Conservation (phyloP, 2,329 filamentous ascomycete species). For the Triangularia verruculosa region DNA sequence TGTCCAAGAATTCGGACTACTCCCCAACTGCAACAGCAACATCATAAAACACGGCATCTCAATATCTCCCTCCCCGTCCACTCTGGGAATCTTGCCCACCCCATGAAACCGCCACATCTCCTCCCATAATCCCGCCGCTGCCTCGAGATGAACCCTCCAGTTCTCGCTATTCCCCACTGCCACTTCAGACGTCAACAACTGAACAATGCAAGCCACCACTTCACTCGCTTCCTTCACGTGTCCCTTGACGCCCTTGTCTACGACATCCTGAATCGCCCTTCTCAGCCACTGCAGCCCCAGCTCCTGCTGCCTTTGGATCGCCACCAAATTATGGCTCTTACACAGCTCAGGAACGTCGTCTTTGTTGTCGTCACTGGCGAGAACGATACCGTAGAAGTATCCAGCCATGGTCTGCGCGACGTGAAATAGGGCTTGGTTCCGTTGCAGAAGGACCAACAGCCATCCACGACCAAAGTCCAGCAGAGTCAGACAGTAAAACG, state of each 20-base stretch:
- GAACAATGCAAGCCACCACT: constrained; percentile 40
- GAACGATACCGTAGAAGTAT: constrained; percentile 53
- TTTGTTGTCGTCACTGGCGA: constrained; percentile 23
- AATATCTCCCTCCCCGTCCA: neutral
- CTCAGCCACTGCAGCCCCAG: constrained; percentile 31
- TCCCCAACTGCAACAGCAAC: constrained; percentile 26
- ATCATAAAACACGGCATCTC: constrained; percentile 25
- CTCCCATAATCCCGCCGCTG: constrained; percentile 41
- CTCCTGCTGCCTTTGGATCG: constrained; percentile 33
- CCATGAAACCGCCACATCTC: constrained; percentile 33
- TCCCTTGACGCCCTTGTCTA: constrained; percentile 27
- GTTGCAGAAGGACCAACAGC: constrained; percentile 56
- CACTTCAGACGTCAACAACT: constrained; percentile 42
- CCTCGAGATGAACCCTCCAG: constrained; percentile 43
- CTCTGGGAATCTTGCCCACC: constrained; percentile 17
- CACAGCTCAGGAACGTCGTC: constrained; percentile 16
- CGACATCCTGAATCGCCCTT: constrained; percentile 31
- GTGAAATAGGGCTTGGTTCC: constrained; percentile 57
- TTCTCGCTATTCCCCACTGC: constrained; percentile 37
- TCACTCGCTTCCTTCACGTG: constrained; percentile 30
- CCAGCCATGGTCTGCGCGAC: constrained; percentile 54
- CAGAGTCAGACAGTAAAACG: constrained; percentile 57
- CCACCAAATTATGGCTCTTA: constrained; percentile 19
- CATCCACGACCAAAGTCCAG: constrained; percentile 58
- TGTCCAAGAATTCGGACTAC: constrained; percentile 9